These are phyloP conservation scores for Theileria orientalis DNA, from an alignment of 169 alveolate genomes.

Conservation along the genomic window DNA sequence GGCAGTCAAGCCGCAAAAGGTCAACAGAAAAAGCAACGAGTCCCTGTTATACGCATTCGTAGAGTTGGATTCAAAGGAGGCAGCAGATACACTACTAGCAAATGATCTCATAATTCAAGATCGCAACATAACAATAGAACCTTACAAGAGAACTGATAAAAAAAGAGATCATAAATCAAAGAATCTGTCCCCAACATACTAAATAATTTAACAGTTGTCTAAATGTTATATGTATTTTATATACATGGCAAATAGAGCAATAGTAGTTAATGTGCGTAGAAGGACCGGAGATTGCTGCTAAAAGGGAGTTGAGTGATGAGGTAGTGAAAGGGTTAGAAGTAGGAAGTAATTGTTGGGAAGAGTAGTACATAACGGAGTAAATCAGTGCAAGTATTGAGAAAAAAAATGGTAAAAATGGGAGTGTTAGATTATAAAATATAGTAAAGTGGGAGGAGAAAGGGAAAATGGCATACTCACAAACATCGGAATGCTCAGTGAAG, in stretches of 20 bases:
- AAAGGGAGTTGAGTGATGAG: neutral
- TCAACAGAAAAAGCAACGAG: constrained; percentile 21
- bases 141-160: constrained; percentile 30
- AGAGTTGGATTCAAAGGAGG: constrained; percentile 27
- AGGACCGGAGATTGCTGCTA: no score
- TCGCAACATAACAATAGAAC: constrained; percentile 28
- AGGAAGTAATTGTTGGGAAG: neutral
- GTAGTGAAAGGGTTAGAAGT: neutral
- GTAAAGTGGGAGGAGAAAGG: neutral
- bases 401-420: no score
- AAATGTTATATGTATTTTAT: neutral
- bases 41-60: constrained; percentile 37
- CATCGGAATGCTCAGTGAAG: constrained; percentile 12
- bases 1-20: neutral
- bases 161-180: constrained; percentile 3
- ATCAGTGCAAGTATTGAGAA: no score
- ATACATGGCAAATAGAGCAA: neutral
- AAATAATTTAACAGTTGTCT: neutral
- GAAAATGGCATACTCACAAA: constrained; percentile 7
- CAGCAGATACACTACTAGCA: constrained; percentile 35
- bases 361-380: neutral
- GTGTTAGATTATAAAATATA: neutral
- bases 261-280: no score
- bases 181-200: neutral
- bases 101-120: constrained; percentile 33